A percentile compares a stretch with the other conserved stretches of the same genome.
Evolutionary conservation across 2,329 filamentous ascomycete species (phyloP).

Genomic region (Pseudonectria buxi): DNA sequence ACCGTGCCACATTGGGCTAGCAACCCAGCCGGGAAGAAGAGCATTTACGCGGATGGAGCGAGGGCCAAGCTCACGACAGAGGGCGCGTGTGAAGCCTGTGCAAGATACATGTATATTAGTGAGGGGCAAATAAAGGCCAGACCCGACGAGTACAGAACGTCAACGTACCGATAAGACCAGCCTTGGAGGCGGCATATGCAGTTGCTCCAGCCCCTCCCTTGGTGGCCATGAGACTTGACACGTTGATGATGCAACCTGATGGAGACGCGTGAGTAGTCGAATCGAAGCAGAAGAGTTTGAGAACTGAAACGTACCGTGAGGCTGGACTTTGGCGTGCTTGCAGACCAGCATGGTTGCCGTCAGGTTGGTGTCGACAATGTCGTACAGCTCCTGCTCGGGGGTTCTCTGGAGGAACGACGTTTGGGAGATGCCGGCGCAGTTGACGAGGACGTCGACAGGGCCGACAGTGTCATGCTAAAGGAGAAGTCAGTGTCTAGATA

Average conservation of each 20-base stretch:
- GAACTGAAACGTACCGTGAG: slow-evolving; percentile 22
- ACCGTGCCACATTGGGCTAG: slow-evolving; percentile 75
- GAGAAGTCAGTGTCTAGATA: background rate
- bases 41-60: slow-evolving; percentile 68
- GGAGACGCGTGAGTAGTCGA: slow-evolving; percentile 2
- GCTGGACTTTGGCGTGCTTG: slow-evolving; percentile 34
- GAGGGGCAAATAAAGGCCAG: slow-evolving; percentile 2
- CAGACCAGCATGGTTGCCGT: slow-evolving; percentile 57
- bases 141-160: slow-evolving; percentile 5
- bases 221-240: slow-evolving; percentile 67
- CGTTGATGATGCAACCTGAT: slow-evolving; percentile 67
- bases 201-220: slow-evolving; percentile 65
- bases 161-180: slow-evolving; percentile 61
- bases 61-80: slow-evolving; percentile 55
- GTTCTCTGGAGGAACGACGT: slow-evolving; percentile 55
- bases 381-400: slow-evolving; percentile 41
- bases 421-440: slow-evolving; percentile 70
- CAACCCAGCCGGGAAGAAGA: slow-evolving; percentile 75
- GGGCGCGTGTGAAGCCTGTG: slow-evolving; percentile 59
- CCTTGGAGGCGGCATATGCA: slow-evolving; percentile 73
- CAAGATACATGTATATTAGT: slow-evolving; percentile 1
- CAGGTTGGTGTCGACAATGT: slow-evolving; percentile 65
- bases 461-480: slow-evolving; percentile 20
- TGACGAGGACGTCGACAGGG: slow-evolving; percentile 58
- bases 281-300: background rate